These are phyloP conservation scores for Cercospora zeae-maydis DNA, from an alignment of 2,329 filamentous ascomycete genomes.

Conservation along the genomic window DNA sequence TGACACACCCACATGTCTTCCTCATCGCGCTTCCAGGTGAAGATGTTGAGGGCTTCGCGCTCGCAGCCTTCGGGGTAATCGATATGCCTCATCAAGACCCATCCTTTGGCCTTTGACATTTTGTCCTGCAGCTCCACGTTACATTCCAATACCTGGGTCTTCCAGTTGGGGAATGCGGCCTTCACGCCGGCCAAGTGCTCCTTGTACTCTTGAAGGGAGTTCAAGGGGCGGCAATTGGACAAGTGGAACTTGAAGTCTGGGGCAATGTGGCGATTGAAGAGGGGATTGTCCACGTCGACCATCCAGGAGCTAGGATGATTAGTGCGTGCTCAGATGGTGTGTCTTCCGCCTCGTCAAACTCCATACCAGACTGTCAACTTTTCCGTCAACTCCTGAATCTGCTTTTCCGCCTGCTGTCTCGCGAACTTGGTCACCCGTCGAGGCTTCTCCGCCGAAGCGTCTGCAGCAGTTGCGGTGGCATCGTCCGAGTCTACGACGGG, in stretches of 20 bases:
- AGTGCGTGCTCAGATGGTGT: background rate
- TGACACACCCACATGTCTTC: constrained; percentile 4
- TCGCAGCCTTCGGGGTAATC: constrained; percentile 8
- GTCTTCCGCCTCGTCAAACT: too few relatives aligned
- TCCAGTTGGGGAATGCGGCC: background rate
- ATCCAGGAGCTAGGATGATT: background rate
- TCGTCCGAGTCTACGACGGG: background rate
- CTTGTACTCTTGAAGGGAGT: background rate
- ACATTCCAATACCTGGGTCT: background rate
- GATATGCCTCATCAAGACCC: constrained; percentile 8
- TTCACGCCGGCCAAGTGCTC: background rate
- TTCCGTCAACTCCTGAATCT: background rate
- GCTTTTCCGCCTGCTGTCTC: background rate
- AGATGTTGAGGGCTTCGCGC: constrained; percentile 9
- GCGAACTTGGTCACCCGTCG: constrained; percentile 7
- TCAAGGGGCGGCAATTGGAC: background rate
- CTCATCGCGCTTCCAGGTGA: constrained; percentile 2
- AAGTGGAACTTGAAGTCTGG: constrained; percentile 6
- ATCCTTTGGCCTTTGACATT: constrained; percentile 8
- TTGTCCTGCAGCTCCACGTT: constrained; percentile 12
- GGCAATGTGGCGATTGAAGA: background rate
- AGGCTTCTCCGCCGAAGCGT: background rate
- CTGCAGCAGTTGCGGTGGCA: background rate
- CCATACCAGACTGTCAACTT: background rate
- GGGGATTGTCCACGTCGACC: background rate